Evolutionary conservation across 2,329 filamentous ascomycete species (phyloP), one percentile per base, ranked within the genome.

Genomic region (Alternaria triticina): DNA sequence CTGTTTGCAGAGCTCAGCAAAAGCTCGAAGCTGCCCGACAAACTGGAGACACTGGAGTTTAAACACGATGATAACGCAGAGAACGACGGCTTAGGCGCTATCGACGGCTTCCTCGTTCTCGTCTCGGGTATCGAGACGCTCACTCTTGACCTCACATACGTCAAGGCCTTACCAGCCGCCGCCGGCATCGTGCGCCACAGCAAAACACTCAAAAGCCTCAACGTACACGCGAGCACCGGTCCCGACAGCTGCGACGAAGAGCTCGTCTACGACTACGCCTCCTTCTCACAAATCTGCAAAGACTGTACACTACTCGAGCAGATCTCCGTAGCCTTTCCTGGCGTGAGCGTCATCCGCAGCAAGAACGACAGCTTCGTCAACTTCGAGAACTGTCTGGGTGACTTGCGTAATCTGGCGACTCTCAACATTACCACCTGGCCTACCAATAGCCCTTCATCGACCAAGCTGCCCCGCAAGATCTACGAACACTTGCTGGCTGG

Each of bases 391-490:
- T 81, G 77, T 45, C 66, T 81, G 1, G 76, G 75, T 22, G 73
- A 80, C 17, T 71, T 85, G 12, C 70, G 74, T 10, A 70, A 81
- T 30, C 74, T 85, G 9, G 75, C 82, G 5, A 84, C 83, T 0
- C 72, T 85, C 17, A 83, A 85, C 62, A 82, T 85, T 64, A 83
- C 82, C 0, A 83, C 81, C 5, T 85, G 83, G 81, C 83, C 83
- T 6, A 83, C 69, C 22, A 83, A 82, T 65, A 77, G 74, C 43
- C 81, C 81, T 2, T 80, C 76, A 4, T 77, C 80, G 47, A 73
- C 70, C 8, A 75, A 80, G 28, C 72, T 84, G 5, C 81, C 82
- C 0, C 78, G 80, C 40, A 77, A 79, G 58, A 75, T 83, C 13
- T 85, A 85, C 68, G 82, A 84, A 65, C 78, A 80, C 47, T 73